phyloP scores from a whole-genome alignment of 495 filamentous ascomycete genomes.

The Halenospora varia region DNA sequence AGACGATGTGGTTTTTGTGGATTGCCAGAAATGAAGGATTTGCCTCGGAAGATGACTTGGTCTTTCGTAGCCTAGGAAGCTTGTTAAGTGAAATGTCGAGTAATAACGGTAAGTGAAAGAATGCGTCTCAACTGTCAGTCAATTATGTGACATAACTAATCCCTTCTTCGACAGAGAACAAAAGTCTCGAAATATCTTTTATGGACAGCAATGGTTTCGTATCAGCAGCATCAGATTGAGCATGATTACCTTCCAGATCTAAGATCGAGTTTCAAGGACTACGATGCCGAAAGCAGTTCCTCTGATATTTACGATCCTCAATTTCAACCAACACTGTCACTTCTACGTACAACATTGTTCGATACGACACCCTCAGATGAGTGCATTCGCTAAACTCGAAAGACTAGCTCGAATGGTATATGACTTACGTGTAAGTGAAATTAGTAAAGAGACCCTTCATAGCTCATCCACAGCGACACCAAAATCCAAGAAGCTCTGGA shows the following conservation, averaged over 20 bases:
- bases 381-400: background rate
- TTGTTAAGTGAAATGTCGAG: background rate
- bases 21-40: background rate
- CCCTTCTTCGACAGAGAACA: too few relatives aligned
- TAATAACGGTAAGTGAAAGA: background rate
- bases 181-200: constrained; percentile 8
- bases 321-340: too few relatives aligned
- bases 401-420: background rate
- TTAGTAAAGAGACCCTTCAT: background rate
- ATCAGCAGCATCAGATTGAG: constrained; percentile 27
- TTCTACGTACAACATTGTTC: background rate
- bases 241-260: constrained; percentile 27
- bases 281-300: too few relatives aligned
- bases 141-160: too few relatives aligned
- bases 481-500: constrained; percentile 25
- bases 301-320: too few relatives aligned
- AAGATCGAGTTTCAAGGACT: constrained; percentile 26
- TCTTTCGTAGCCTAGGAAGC: background rate
- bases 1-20: background rate
- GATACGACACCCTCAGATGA: too few relatives aligned
- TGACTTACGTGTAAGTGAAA: background rate
- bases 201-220: too few relatives aligned
- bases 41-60: background rate
- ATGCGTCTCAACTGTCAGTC: background rate
- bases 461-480: constrained; percentile 3